A percentile compares a stretch with the other conserved stretches of the same genome.
These are phyloP conservation scores for Hanseniaspora lachancei DNA, from an alignment of 805 yeast genomes.

Conservation along the genomic window DNA sequence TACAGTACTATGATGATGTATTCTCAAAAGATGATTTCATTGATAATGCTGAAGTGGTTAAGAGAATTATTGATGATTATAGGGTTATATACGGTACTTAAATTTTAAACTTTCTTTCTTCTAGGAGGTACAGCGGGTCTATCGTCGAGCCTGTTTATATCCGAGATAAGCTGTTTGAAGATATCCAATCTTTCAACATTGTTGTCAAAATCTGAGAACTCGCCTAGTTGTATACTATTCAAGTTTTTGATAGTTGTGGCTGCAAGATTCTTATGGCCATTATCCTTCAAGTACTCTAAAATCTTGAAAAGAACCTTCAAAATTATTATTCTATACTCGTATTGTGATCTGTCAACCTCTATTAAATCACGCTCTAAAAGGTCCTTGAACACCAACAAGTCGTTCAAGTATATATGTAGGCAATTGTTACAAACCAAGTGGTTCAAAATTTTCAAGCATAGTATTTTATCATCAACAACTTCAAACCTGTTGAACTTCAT, in stretches of 20 bases:
- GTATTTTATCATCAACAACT: background rate
- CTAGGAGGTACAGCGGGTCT: constrained; percentile 8
- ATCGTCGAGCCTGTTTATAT: constrained; percentile 2
- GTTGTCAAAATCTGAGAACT: background rate
- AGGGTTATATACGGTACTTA: background rate
- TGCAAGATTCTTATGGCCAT: background rate
- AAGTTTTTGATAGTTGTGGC: background rate
- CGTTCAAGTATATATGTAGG: constrained; percentile 9
- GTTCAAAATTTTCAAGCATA: constrained; percentile 10
- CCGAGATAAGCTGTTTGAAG: background rate
- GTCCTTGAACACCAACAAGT: constrained; percentile 2
- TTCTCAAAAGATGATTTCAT: constrained; percentile 4
- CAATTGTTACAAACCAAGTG: background rate
- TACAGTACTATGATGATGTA: constrained; percentile 3
- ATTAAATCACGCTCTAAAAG: constrained; percentile 6
- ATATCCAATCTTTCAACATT: background rate
- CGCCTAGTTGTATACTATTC: background rate
- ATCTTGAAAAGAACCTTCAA: constrained; percentile 5
- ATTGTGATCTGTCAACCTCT: background rate
- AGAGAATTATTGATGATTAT: constrained; percentile 5
- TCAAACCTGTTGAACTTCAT: constrained; percentile 9
- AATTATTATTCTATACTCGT: background rate
- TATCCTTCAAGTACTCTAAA: background rate
- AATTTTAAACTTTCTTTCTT: background rate
- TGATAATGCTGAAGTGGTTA: background rate